Conservation (phyloP, 192 early-diverging fungal species). For the Coemansia sp. region DNA sequence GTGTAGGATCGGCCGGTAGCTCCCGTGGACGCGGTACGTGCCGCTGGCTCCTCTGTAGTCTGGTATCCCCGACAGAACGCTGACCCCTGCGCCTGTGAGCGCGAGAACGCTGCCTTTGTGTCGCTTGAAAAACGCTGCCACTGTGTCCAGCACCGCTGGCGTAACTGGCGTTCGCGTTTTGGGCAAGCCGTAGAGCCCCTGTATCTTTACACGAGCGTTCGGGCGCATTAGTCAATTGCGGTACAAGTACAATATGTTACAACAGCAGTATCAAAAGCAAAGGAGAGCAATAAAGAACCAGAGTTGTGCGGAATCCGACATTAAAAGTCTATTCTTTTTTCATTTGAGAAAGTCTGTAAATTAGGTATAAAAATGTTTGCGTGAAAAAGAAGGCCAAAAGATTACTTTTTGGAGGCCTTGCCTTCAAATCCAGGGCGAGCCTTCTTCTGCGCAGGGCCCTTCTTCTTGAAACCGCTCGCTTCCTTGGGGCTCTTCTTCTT, state of each 20-base stretch:
- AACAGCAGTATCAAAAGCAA: background rate
- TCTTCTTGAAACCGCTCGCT: constrained; percentile 5
- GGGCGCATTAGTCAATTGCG: constrained; percentile 6
- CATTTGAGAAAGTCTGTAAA: no score
- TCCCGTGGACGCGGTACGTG: constrained; percentile 67
- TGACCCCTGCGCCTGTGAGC: constrained; percentile 56
- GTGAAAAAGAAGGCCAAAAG: no score
- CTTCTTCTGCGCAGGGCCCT: constrained; percentile 18
- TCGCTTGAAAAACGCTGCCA: constrained; percentile 26
- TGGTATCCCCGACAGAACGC: constrained; percentile 71
- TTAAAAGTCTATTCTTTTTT: no score
- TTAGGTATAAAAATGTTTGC: no score
- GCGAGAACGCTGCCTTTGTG: constrained; percentile 38
- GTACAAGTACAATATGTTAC: no score
- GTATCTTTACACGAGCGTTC: constrained; percentile 34
- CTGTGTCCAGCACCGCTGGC: constrained; percentile 13
- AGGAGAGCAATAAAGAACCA: constrained; percentile 4
- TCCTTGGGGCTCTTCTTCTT: constrained; percentile 12
- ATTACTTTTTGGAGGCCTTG: constrained; percentile 17
- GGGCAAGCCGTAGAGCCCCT: constrained; percentile 43
- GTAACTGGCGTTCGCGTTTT: constrained; percentile 31
- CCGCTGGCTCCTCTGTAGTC: constrained; percentile 82
- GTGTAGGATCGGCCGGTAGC: constrained; percentile 83
- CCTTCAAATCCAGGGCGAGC: constrained; percentile 54
- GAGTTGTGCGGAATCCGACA: background rate